Conservation (phyloP, 208 protist genomes). For the Leishmania guyanensis region DNA sequence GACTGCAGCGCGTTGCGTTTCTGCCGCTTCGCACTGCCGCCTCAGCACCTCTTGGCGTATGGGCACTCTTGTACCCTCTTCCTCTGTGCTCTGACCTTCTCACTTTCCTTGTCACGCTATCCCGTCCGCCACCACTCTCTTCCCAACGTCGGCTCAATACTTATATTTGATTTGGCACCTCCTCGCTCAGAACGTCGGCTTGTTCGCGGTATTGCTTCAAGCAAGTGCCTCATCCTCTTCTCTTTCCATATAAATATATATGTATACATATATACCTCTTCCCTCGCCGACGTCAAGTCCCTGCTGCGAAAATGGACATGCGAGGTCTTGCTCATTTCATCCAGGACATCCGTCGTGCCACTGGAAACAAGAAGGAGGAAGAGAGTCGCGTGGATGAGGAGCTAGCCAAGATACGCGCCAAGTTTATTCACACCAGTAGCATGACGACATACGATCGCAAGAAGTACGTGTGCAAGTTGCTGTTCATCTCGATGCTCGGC, state of each 20-base stretch:
- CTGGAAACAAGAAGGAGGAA: conserved; percentile 95
- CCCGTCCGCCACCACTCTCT: not conserved
- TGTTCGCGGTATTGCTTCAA: not conserved
- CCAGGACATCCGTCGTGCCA: conserved; percentile 93
- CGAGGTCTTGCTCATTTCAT: conserved; percentile 97
- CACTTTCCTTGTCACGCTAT: conserved; percentile 11
- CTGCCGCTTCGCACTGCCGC: not conserved
- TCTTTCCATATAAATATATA: not conserved
- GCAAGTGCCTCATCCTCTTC: not conserved
- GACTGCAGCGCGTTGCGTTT: not conserved
- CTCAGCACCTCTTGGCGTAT: not conserved
- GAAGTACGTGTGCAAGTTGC: conserved; percentile 99
- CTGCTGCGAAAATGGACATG: conserved; percentile 94
- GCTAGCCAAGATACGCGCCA: conserved; percentile 98
- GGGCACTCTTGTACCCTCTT: not conserved
- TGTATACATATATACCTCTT: not conserved
- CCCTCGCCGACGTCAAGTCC: not conserved
- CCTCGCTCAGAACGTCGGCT: not conserved
- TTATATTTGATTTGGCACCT: not conserved
- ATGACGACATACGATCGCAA: conserved; percentile 97
- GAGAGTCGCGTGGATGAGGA: conserved; percentile 97
- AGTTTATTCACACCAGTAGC: conserved; percentile 91
- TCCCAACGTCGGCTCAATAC: not conserved
- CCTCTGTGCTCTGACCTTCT: conserved; percentile 1
- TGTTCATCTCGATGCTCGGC: conserved; percentile 99